phyloP scores from a whole-genome alignment of 83 land plant genomes.

The Picea abies region DNA sequence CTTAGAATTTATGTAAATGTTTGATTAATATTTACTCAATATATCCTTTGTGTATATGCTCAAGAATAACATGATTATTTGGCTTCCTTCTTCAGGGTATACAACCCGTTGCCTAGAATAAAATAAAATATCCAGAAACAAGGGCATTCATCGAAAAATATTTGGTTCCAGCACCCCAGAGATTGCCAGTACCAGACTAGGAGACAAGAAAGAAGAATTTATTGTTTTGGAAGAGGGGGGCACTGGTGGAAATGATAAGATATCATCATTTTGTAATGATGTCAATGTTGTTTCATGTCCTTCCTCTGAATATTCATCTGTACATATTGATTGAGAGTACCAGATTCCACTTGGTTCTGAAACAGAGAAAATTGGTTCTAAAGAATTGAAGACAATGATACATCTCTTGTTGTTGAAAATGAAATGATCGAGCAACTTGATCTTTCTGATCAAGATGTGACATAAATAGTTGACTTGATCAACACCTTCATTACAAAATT shows the following conservation, averaged over 20 bases:
- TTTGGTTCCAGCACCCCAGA: too few relatives aligned
- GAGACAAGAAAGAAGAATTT: background rate
- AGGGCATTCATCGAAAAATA: too few relatives aligned
- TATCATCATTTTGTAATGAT: conserved; percentile 7
- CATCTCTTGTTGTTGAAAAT: conserved; percentile 57
- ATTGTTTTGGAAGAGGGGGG: background rate
- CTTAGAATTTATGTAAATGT: too few relatives aligned
- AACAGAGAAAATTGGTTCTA: background rate
- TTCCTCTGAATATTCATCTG: too few relatives aligned
- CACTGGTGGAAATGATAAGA: background rate
- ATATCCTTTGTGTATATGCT: too few relatives aligned
- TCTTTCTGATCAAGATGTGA: conserved; percentile 47
- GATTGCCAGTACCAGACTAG: background rate
- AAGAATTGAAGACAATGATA: conserved; percentile 53
- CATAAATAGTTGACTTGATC: conserved; percentile 54
- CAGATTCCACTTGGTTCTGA: background rate
- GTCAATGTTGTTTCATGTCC: background rate
- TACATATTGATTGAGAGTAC: too few relatives aligned
- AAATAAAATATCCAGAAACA: too few relatives aligned
- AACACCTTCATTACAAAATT: too few relatives aligned
- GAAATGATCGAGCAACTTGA: conserved; percentile 66
- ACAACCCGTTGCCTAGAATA: too few relatives aligned
- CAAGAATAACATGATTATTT: too few relatives aligned
- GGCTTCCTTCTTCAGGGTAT: too few relatives aligned
- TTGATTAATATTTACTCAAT: too few relatives aligned